These are phyloP conservation scores for Vitis riparia DNA, from an alignment of 164 flowering plant genomes.

Conservation along the genomic window DNA sequence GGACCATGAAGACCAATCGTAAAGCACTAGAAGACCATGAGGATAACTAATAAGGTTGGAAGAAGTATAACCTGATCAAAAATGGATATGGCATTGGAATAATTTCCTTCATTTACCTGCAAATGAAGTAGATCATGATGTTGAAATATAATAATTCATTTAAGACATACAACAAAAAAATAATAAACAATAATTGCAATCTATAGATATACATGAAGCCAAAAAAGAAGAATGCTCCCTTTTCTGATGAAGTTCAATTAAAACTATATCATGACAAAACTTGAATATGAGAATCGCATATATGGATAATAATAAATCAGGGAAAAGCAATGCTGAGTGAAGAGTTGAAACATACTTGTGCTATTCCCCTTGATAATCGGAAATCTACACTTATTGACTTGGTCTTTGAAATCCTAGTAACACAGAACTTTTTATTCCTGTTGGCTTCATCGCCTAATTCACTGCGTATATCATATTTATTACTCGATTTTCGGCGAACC, in stretches of 20 bases:
- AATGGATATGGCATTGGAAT: conserved; percentile 74
- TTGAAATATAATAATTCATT: neutral
- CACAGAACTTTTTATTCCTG: conserved; percentile 47
- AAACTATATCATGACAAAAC: neutral
- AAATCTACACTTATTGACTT: conserved; percentile 86
- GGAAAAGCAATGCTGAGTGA: too few species aligned
- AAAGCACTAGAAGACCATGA: neutral
- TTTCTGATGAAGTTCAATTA: neutral
- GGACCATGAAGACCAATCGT: neutral
- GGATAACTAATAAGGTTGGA: neutral
- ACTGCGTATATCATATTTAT: conserved; percentile 20
- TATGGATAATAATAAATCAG: too few species aligned
- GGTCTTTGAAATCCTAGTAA: conserved; percentile 53
- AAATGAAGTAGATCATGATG: conserved; percentile 9
- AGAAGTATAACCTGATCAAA: conserved; percentile 75
- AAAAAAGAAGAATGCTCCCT: too few species aligned
- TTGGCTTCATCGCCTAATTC: conserved; percentile 38
- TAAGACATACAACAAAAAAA: neutral
- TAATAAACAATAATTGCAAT: neutral
- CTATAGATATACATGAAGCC: too few species aligned
- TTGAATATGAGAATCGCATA: neutral
- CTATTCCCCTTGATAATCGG: conserved; percentile 89
- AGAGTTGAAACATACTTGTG: conserved; percentile 50
- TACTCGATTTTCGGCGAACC: conserved; percentile 19
- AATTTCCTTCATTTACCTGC: conserved; percentile 95